Conservation (phyloP, 257 asterid genomes). For the Solanum rostratum region DNA sequence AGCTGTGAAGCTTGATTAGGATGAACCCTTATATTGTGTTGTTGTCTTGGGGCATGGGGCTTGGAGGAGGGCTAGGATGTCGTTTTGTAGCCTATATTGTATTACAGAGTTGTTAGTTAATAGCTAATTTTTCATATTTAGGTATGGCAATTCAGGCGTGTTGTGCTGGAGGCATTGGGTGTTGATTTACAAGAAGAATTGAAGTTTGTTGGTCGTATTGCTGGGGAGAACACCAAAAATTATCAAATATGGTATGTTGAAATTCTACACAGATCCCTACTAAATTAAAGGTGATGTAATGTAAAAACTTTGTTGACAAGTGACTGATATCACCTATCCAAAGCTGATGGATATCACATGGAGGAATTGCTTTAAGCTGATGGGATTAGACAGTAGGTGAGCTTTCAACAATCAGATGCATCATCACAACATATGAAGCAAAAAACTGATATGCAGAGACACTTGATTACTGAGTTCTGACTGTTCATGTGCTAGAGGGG, state of each 20-base stretch:
- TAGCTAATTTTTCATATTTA: conserved; percentile 1
- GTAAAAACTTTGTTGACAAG: neutral
- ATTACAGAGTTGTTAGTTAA: neutral
- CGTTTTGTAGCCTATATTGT: neutral
- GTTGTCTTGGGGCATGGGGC: neutral
- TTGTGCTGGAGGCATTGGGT: conserved; percentile 61
- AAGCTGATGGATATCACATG: neutral
- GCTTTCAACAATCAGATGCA: neutral
- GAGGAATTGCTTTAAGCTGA: neutral
- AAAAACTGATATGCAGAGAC: neutral
- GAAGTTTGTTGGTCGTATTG: conserved; percentile 48
- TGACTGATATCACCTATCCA: neutral
- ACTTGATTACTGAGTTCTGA: neutral
- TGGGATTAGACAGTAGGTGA: neutral
- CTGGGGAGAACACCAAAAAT: conserved; percentile 61
- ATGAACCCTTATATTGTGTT: neutral
- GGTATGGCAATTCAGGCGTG: conserved; percentile 98
- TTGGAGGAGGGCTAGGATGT: neutral
- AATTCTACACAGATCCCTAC: neutral
- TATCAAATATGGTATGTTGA: conserved; percentile 73
- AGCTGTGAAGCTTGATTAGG: neutral
- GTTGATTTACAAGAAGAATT: conserved; percentile 55
- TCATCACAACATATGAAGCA: neutral
- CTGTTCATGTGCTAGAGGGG: neutral
- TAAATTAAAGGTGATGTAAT: neutral